phyloP scores from a whole-genome alignment of 345 rosid species.

The Alliaria petiolata region DNA sequence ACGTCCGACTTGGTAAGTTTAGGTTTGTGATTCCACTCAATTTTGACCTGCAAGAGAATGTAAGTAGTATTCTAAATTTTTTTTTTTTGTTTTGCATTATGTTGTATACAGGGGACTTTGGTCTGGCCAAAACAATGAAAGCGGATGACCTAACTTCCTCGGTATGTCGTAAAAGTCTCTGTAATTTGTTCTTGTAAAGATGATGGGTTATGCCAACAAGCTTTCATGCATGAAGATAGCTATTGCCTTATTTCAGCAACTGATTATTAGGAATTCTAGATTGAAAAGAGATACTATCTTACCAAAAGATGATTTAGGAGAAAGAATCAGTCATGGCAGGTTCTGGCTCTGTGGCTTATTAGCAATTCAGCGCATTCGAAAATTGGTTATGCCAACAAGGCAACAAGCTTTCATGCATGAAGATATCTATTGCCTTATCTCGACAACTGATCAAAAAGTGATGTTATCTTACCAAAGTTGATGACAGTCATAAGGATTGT shows the following conservation, averaged over 20 bases:
- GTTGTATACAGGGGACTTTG: slow-evolving; percentile 80
- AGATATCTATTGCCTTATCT: background rate
- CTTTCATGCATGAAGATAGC: too few relatives aligned
- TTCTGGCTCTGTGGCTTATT: background rate
- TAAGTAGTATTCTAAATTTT: background rate
- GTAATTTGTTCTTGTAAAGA: background rate
- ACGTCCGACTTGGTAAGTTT: slow-evolving; percentile 83
- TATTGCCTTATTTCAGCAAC: too few relatives aligned
- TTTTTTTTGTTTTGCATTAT: slow-evolving; percentile 13
- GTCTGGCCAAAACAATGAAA: slow-evolving; percentile 92
- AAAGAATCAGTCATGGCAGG: background rate
- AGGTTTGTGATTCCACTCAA: background rate
- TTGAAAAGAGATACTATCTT: too few relatives aligned
- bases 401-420: background rate
- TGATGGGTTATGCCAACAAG: too few relatives aligned
- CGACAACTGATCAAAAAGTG: too few relatives aligned
- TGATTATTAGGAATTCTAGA: too few relatives aligned
- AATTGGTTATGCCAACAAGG: too few relatives aligned
- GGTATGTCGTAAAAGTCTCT: slow-evolving; percentile 42
- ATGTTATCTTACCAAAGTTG: too few relatives aligned
- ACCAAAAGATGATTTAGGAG: slow-evolving; percentile 7
- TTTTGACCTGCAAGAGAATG: background rate
- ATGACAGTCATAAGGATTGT: too few relatives aligned
- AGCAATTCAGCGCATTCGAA: background rate
- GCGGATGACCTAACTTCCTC: slow-evolving; percentile 97